Conservation (phyloP, 1,284 basidiomycete species). For the Exobasidium cylindrosporum region DNA sequence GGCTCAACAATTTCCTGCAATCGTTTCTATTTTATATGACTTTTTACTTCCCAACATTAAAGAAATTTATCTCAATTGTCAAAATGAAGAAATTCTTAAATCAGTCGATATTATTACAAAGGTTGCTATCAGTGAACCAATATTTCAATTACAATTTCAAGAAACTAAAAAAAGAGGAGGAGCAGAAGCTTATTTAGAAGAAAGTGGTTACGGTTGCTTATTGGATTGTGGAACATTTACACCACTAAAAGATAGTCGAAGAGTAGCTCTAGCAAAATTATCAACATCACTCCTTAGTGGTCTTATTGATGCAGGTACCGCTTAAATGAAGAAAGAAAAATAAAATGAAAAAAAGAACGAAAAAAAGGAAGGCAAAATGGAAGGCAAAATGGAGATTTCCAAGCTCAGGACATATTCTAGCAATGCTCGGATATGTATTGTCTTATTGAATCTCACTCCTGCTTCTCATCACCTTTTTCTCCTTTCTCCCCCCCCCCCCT, state of each 20-base stretch:
- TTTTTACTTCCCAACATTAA: slow-evolving; percentile 40
- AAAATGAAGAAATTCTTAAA: slow-evolving; percentile 41
- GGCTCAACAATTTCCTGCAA: slow-evolving; percentile 39
- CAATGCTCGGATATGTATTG: too few relatives aligned
- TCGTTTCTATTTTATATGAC: slow-evolving; percentile 51
- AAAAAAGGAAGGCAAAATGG: too few relatives aligned
- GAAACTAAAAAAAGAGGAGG: slow-evolving; percentile 47
- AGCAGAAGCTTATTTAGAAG: slow-evolving; percentile 40
- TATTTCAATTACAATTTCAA: slow-evolving; percentile 47
- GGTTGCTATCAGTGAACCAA: slow-evolving; percentile 42
- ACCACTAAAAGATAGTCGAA: slow-evolving; percentile 29
- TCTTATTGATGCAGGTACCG: slow-evolving; percentile 27
- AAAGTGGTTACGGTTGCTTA: slow-evolving; percentile 43
- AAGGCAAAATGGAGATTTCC: too few relatives aligned
- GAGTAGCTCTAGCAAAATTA: slow-evolving; percentile 38
- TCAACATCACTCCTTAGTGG: slow-evolving; percentile 38
- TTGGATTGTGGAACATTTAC: slow-evolving; percentile 45
- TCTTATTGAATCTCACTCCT: too few relatives aligned
- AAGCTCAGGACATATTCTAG: too few relatives aligned
- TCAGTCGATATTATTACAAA: slow-evolving; percentile 46
- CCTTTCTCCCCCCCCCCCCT: too few relatives aligned
- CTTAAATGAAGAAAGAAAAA: too few relatives aligned
- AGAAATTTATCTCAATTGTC: slow-evolving; percentile 44
- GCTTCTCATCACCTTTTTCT: too few relatives aligned
- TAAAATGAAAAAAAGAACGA: too few relatives aligned